Evolutionary conservation across 2,329 filamentous ascomycete species (phyloP).

Genomic region (Botrytis aclada): DNA sequence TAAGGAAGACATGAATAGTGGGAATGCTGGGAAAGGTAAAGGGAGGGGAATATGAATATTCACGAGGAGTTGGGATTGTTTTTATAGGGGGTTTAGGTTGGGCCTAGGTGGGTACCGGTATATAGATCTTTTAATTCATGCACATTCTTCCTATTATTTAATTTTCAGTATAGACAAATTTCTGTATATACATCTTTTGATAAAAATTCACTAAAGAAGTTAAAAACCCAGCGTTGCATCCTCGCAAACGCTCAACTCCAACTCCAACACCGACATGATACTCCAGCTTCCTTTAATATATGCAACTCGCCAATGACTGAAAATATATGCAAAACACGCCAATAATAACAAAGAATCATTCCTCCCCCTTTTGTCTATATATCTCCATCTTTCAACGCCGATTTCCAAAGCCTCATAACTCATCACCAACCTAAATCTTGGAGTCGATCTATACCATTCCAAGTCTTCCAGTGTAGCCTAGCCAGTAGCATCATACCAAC

Average conservation of each 20-base stretch:
- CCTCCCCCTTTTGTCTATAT: background rate
- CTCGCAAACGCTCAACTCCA: conserved; percentile 1
- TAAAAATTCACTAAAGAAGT: background rate
- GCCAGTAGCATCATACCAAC: conserved; percentile 12
- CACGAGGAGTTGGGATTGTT: background rate
- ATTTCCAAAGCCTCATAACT: background rate
- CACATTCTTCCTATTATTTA: background rate
- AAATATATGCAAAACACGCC: background rate
- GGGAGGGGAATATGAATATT: background rate
- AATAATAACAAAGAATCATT: background rate
- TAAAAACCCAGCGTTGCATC: conserved; percentile 2
- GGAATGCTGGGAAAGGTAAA: background rate
- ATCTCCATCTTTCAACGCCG: background rate
- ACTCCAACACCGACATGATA: background rate
- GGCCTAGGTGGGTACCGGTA: background rate
- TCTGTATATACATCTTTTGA: background rate
- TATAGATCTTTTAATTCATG: background rate
- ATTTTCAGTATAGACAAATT: background rate
- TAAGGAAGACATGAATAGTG: conserved; percentile 19
- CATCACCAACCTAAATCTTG: no score
- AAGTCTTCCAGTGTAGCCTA: background rate
- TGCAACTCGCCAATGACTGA: background rate
- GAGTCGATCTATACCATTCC: background rate
- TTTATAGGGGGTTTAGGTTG: no score
- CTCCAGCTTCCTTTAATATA: background rate